Evolutionary conservation across 139 green algal genomes (phyloP), one percentile per base, ranked within the genome.

Genomic region (Chlorokybus atmophyticus): DNA sequence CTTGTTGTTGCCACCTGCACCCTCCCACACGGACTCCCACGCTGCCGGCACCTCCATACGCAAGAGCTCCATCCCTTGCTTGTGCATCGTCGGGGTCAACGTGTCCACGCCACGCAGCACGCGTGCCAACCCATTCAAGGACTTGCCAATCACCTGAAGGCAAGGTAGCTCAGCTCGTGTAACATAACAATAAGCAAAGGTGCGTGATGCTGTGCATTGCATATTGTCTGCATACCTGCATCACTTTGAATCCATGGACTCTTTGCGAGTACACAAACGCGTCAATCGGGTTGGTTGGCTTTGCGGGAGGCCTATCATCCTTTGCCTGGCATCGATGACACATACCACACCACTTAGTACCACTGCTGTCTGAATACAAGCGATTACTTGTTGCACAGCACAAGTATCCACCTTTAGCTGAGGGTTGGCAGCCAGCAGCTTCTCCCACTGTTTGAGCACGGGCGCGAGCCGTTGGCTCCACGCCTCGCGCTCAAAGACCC

Each of bases 21-120:
- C 82, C 49, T 82, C 64, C 82, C 78, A 85, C 21, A 67, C 32
- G 5, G 38, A 27, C 42, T 85, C 75, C 80, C 82, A 90, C 0
- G 25, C 8, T 29, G 29, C 38, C 0, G 80, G 80, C 5, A 90
- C 64, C 6, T 60, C 29, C 23, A 77, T 75, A 1, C 52, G 24
- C 32, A 85, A 47, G 29, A 90, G 72, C 17, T 55, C 31, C 10
- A 44, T 31, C 3, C 10, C 50, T 0, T 49, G 19, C 21, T 19
- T 47, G 17, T 40, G 32, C 25, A 29, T 54, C 0, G 39, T 40
- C 7, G 66, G 61, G 21, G 61, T 74, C 2, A 80, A 47, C 49
- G 51, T 57, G 32, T 48, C 71, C 19, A 29, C 59, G 44, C 69
- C 77, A n/a, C 40, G 29, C 23, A 87, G 57, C 29, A 79, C 67